These are phyloP conservation scores for Ephemerocybe angulata DNA, from an alignment of 768 basidiomycete species.

Conservation along the genomic window DNA sequence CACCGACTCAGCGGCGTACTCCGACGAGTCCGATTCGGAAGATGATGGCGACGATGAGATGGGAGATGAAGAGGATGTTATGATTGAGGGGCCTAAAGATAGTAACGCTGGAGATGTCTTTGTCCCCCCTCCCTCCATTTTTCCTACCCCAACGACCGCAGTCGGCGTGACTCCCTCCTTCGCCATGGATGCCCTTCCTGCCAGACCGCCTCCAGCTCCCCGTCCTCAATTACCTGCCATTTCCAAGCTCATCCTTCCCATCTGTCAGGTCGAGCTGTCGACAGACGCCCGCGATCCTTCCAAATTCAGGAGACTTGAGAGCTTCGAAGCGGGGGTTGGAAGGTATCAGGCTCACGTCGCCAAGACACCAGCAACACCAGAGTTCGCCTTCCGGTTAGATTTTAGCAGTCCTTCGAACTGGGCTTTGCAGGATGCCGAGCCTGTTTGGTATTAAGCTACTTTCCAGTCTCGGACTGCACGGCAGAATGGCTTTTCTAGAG, in stretches of 20 bases:
- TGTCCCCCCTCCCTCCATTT: neutral
- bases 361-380: neutral
- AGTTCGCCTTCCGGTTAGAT: slow-evolving; percentile 6
- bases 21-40: neutral
- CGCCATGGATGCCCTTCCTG: neutral
- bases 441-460: slow-evolving; percentile 2
- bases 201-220: neutral
- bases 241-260: neutral
- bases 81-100: neutral
- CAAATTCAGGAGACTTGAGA: neutral
- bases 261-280: neutral
- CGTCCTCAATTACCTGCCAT: neutral
- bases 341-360: neutral
- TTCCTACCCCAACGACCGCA: neutral
- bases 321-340: neutral
- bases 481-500: too few relatives aligned
- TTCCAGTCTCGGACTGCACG: too few relatives aligned
- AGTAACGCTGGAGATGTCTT: neutral
- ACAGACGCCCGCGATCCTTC: neutral
- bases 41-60: neutral
- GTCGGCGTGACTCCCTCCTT: neutral
- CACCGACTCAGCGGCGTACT: neutral
- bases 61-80: neutral
- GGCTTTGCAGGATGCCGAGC: slow-evolving; percentile 5
- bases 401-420: slow-evolving; percentile 7